These are phyloP conservation scores for Erythrobasidium yunnanense DNA, from an alignment of 768 basidiomycete genomes.

Conservation along the genomic window DNA sequence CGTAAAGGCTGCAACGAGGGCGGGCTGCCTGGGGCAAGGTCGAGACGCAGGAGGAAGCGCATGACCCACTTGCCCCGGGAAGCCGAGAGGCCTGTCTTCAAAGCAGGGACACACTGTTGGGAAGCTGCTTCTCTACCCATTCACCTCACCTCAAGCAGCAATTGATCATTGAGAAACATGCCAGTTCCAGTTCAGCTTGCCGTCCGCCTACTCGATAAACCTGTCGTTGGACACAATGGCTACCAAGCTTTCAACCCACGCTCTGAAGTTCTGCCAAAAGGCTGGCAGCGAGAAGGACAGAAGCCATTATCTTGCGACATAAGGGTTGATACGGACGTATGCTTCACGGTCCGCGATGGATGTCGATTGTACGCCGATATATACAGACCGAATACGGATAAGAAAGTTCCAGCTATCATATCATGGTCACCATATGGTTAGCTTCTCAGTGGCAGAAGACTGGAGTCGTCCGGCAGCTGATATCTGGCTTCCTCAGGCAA, in stretches of 20 bases:
- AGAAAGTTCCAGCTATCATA: background rate
- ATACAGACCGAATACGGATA: constrained; percentile 17
- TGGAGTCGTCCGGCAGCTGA: background rate
- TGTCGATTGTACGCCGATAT: constrained; percentile 17
- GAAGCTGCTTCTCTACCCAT: too few species aligned
- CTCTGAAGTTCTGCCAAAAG: background rate
- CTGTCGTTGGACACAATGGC: background rate
- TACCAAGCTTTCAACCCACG: background rate
- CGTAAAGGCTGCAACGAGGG: too few species aligned
- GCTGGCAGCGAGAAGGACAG: background rate
- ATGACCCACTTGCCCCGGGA: too few species aligned
- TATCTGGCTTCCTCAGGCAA: background rate
- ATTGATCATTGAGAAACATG: too few species aligned
- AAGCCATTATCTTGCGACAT: constrained; percentile 20
- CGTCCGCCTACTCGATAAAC: background rate
- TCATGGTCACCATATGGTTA: background rate
- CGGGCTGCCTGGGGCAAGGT: too few species aligned
- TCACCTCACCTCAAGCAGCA: too few species aligned
- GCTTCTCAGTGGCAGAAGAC: background rate
- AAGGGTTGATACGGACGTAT: constrained; percentile 21
- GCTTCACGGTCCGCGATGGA: constrained; percentile 24
- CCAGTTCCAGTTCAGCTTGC: background rate
- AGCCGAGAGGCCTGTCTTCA: too few species aligned
- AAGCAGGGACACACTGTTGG: too few species aligned
- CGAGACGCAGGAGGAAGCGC: too few species aligned